Evolutionary conservation across 2,329 filamentous ascomycete genomes (phyloP).

Genomic region (Acrodontium crateriforme): DNA sequence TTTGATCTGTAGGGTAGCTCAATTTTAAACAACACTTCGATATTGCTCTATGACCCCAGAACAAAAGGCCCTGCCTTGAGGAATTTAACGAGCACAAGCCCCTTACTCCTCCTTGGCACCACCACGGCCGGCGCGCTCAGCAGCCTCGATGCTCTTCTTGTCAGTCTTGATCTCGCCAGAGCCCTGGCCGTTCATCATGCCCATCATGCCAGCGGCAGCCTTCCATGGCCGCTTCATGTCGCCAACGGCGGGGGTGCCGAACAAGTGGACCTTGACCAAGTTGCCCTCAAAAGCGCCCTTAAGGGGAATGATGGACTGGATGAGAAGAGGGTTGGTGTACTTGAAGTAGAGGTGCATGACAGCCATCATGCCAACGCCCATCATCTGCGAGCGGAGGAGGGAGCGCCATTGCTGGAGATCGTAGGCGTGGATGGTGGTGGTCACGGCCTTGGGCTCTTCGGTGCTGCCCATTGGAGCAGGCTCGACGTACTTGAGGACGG

Average conservation of each 20-base stretch:
- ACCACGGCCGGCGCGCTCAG: slow-evolving; percentile 36
- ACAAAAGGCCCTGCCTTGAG: too few relatives aligned
- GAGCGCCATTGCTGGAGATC: slow-evolving; percentile 73
- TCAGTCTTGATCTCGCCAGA: slow-evolving; percentile 71
- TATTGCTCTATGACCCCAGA: too few relatives aligned
- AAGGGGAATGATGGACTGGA: slow-evolving; percentile 96
- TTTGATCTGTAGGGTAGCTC: too few relatives aligned
- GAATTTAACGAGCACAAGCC: too few relatives aligned
- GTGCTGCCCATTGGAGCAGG: slow-evolving; percentile 82
- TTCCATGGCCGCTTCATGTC: slow-evolving; percentile 97
- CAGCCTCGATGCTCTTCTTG: slow-evolving; percentile 42
- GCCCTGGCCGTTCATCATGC: slow-evolving; percentile 45
- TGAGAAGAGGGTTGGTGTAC: slow-evolving; percentile 97
- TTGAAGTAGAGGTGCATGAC: slow-evolving; percentile 99
- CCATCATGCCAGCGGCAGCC: slow-evolving; percentile 68
- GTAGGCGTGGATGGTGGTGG: slow-evolving; percentile 92
- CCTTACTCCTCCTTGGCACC: slow-evolving; percentile 39
- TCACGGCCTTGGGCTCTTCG: slow-evolving; percentile 91
- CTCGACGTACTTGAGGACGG: slow-evolving; percentile 97
- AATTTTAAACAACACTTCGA: too few relatives aligned
- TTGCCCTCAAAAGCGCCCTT: slow-evolving; percentile 94
- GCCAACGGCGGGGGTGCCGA: slow-evolving; percentile 71
- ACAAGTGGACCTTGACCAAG: slow-evolving; percentile 88
- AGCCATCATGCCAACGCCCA: slow-evolving; percentile 95
- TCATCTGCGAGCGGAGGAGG: slow-evolving; percentile 79